phyloP scores from a whole-genome alignment of 2,329 filamentous ascomycete genomes.

The Dryadomyces quercus-mongolicae region DNA sequence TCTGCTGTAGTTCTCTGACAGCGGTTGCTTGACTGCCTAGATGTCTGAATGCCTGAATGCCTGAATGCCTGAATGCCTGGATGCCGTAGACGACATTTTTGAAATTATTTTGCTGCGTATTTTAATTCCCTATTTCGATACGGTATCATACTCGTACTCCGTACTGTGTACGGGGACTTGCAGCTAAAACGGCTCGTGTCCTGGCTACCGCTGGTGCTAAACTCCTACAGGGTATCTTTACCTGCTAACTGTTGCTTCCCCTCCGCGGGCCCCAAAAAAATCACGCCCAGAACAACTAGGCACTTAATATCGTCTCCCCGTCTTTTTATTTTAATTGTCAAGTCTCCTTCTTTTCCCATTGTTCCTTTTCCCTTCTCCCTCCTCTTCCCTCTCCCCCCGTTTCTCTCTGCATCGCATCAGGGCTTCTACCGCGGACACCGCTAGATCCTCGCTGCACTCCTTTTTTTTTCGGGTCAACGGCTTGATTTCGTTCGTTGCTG shows the following conservation, averaged over 20 bases:
- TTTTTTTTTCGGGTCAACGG: neutral
- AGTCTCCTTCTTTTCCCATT: neutral
- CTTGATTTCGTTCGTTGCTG: neutral
- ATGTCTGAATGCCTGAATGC: neutral
- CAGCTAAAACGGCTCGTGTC: neutral
- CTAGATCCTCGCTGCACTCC: neutral
- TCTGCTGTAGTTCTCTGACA: neutral
- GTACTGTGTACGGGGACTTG: too few species aligned
- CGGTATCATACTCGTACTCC: too few species aligned
- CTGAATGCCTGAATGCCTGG: neutral
- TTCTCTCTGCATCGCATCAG: neutral
- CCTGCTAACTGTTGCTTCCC: neutral
- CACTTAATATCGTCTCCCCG: neutral
- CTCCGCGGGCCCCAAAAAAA: neutral
- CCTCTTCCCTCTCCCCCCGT: neutral
- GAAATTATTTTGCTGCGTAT: too few species aligned
- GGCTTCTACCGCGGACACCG: neutral
- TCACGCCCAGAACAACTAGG: neutral
- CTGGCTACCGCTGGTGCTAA: neutral
- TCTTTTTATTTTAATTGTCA: conserved; percentile 1
- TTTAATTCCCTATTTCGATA: too few species aligned
- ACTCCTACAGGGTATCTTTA: too few species aligned
- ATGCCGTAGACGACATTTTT: neutral
- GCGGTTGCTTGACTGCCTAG: too few species aligned
- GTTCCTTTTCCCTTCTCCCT: neutral